These are phyloP conservation scores for Telfairia occidentalis DNA, from an alignment of 331 rosid species.

Conservation along the genomic window DNA sequence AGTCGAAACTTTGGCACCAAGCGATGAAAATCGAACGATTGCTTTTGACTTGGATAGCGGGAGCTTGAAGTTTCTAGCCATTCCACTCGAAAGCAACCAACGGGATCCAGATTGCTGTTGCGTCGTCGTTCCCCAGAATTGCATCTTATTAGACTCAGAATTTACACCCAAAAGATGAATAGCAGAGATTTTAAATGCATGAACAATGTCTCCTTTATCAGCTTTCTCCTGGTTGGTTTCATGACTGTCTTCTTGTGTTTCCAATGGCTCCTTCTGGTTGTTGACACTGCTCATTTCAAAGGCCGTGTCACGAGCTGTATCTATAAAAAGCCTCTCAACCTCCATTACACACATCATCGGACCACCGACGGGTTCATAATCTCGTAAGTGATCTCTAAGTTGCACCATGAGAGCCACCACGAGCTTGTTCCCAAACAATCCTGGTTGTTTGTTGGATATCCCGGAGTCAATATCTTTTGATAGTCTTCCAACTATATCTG, in stretches of 20 bases:
- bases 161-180: conserved; percentile 51
- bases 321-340: conserved; percentile 32
- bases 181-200: conserved; percentile 23
- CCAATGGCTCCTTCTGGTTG: conserved; percentile 4
- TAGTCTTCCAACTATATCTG: conserved; percentile 30
- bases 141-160: conserved; percentile 21
- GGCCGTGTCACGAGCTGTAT: neutral
- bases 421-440: conserved; percentile 47
- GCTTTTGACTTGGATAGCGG: conserved; percentile 38
- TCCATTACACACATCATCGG: conserved; percentile 58
- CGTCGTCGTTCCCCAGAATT: conserved; percentile 40
- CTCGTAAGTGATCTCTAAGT: conserved; percentile 54
- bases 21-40: conserved; percentile 28
- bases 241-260: neutral
- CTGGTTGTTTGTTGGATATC: conserved; percentile 14
- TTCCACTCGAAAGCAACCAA: conserved; percentile 58
- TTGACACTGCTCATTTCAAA: neutral
- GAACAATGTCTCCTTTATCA: conserved; percentile 7
- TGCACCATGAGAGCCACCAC: conserved; percentile 45
- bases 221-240: neutral
- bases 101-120: conserved; percentile 50
- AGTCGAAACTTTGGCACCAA: conserved; percentile 17
- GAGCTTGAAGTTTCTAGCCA: conserved; percentile 29
- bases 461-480: conserved; percentile 14
- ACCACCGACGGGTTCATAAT: conserved; percentile 52